Base-by-base conservation (phyloP, 768 basidiomycete genomes). In the Mrakia gelida region DNA sequence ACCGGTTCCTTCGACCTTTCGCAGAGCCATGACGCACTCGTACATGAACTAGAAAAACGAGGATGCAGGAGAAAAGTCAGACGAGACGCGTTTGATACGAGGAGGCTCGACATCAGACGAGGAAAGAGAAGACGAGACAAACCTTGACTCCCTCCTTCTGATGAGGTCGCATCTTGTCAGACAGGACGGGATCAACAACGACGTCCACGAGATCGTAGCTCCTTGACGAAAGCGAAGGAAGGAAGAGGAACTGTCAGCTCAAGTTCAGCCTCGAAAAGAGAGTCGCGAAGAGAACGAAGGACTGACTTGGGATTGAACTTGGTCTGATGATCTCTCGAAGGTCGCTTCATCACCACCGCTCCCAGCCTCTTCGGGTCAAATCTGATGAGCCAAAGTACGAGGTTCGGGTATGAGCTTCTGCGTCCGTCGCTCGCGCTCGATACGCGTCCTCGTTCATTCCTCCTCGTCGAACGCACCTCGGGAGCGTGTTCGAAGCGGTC, bases 21-120 rank as follows among this genome's bases (percentile, higher is more conserved):
- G 88, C 82, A 97, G 86, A 15, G 95, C 95, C 94, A 98, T 98
- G 26, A 95, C 92, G 81, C 91, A 93, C 82, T 95, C 93, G 82
- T 99, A 99, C 86, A 99, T 86, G 84, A 99, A 99, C 83, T 89
- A 88, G 49, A 38, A n/a, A 1, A 15, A 0, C 6, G 21, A 32
- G 1, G 26, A 18, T 54, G 38, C 15, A 21, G 26, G 26, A 52
- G 45, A 67, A 21, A 3, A 28, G 43, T 65, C 34, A 68, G 68
- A 21, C 52, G 5, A 23, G 15, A 11, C 34, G 62, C 15, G 41
- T 7, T 7, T 0, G 4, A 28, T 7, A 65, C n/a, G 13, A 52
- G 30, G 8, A 21, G 67, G 2, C 49, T 52, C 49, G 43, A 68
- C 21, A 10, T 45, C 45, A 10, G 45, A 43, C 10, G 63, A 34